Base-by-base conservation (phyloP, 306 rosid genomes). In the Begonia fuchsioides region DNA sequence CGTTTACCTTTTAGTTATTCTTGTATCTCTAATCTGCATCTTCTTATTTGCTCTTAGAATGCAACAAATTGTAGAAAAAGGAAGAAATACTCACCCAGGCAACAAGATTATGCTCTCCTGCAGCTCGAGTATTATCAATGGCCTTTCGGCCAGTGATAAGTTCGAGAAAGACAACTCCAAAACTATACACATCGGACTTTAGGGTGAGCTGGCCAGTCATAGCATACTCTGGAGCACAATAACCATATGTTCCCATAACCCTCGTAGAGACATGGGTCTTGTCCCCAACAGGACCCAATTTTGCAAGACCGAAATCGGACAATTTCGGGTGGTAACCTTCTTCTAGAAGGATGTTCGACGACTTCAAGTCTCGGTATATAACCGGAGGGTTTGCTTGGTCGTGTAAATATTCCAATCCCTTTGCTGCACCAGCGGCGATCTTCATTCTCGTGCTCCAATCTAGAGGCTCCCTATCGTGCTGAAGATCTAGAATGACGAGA, bases 401-500 rank as follows among this genome's bases (percentile, higher is more conserved):
- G 53, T 87, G 94, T 67, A 87, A 65, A 67, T 82, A 87, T 47
- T 87, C 94, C 76, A 87, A 80, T 11, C 94, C 96, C 60, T 76
- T 75, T 1, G 96, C 92, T 17, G 83, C 82, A 50, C 80, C 96
- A 10, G 76, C 73, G 13, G 94, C 96, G 50, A 87, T 82, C 67
- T 73, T 77, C 82, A 87, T 87, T 70, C 96, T 77, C 16, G 84
- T 82, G 60, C 75, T 82, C 96, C 96, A 87, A 65, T 87, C 92
- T 43, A 82, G 68, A 10, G 96, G 77, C 56, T 69, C 72, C 72
- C 62, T 77, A 35, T 65, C 73, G 9, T 65, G 61, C 16, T 78
- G 84, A 66, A 77, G 63, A 64, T 87, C 96, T 87, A 74, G 35
- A 26, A 26, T 1, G 8, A 26, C 35, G 7, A 8, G 8, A 26